Percentiles rank a stretch among this genome's conserved stretches.
Conservation (phyloP, 2,329 filamentous ascomycete genomes). For the Cladosporium halotolerans region DNA sequence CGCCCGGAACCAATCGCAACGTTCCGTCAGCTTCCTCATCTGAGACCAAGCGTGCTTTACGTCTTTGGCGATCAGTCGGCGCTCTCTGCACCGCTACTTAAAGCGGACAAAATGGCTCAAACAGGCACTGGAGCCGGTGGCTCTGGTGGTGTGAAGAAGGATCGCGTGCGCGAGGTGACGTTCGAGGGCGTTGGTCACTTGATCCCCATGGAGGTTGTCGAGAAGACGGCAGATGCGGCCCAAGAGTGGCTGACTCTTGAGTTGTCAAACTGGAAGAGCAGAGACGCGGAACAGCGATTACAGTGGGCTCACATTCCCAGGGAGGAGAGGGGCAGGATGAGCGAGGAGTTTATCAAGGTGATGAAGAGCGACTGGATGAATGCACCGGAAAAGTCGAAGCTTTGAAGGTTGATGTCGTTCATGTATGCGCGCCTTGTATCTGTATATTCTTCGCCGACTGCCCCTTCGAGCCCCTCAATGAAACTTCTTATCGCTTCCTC, state of each 20-base stretch:
- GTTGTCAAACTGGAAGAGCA: constrained; percentile 28
- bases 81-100: constrained; percentile 47
- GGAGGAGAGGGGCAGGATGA: constrained; percentile 24
- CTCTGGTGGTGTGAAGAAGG: constrained; percentile 57
- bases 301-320: constrained; percentile 25
- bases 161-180: constrained; percentile 60
- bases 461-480: constrained; percentile 21
- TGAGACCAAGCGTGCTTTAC: constrained; percentile 63
- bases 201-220: constrained; percentile 74
- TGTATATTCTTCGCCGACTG: neutral
- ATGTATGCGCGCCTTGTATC: neutral
- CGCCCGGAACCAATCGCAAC: constrained; percentile 56
- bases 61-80: constrained; percentile 58
- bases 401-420: neutral
- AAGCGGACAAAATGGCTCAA: constrained; percentile 54
- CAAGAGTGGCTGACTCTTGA: constrained; percentile 33
- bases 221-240: constrained; percentile 53
- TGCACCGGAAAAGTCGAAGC: constrained; percentile 9
- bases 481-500: constrained; percentile 33
- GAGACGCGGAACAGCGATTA: constrained; percentile 22
- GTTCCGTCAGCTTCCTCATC: constrained; percentile 50
- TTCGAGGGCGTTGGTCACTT: constrained; percentile 67
- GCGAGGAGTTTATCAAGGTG: constrained; percentile 21
- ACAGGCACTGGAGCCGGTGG: constrained; percentile 64
- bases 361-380: constrained; percentile 20